Evolutionary conservation across 495 filamentous ascomycete genomes (phyloP), one percentile per base, ranked within the genome.

Genomic region (Aspergillus ellipticus): DNA sequence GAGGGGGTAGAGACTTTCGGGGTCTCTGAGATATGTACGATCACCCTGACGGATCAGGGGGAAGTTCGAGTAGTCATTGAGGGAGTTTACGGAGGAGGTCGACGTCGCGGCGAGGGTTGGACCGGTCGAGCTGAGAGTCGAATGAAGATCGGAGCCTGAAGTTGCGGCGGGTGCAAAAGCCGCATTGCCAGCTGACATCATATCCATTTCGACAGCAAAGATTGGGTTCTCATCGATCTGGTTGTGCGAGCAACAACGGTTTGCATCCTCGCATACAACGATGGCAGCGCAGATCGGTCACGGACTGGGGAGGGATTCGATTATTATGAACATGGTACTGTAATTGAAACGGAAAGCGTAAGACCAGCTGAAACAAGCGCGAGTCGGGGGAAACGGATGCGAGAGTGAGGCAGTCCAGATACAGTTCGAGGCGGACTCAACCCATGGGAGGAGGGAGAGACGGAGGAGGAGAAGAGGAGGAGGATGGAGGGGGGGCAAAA

Each of bases 1-100:
- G 15, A 97, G 74, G 31, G 90, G 90, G 61, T 97, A 96, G 11
- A 85, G 66, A 41, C 88, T 75, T 13, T 84, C 82, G 20, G 81
- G 78, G 63, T 96, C 90, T 58, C 88, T 84, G 57, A 95, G 80
- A 68, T 90, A 96, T 35, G 85, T 87, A 35, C 92, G 85, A 47
- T 90, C 90, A 66, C 90, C 82, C 54, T 86, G 84, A 55, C 82
- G 77, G 52, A 86, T 77, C 67, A 92, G 89, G 3, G 89, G 86
- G 53, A 78, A 79, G 54, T 74, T 66, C 24, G 74, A 70, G 56
- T 80, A 77, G 66, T 76, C 75, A 17, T 70, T 72, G 39, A 73
- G 54, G 41, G 73, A 71, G 48, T 60, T 49, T 43, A 74, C 57
- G 26, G 72, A 73, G 29, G 73, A 74, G 53, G 69, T 70, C 47